Base-by-base conservation (phyloP, 2,329 filamentous ascomycete species). In the Neoscytalidium dimidiatum region DNA sequence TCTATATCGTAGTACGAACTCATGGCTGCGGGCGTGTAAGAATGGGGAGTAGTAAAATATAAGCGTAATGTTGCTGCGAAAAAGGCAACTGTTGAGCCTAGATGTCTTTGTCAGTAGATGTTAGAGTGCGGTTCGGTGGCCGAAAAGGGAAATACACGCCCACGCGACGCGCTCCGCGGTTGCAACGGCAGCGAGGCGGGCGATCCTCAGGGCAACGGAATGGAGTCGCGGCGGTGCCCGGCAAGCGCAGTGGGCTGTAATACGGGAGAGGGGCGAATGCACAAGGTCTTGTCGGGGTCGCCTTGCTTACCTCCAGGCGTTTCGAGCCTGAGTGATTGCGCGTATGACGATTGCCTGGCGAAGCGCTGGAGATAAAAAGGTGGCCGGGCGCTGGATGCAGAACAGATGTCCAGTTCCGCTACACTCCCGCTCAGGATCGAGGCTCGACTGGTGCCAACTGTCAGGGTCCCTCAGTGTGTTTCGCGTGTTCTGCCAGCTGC, bases 1-100 rank as follows among this genome's bases (percentile, higher is more conserved):
- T 94, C 90, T 65, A 94, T 86, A 76, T 93, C 89, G 82, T 95
- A 96, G 82, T 96, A 96, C 41, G 90, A 91, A 46, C 70, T 71
- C 80, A 82, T 82, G 17, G 68, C 69, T 21, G 23, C 7, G 48
- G 26, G 26, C 57, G 9, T 14, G 17, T 35, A 19, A 21, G 17
- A 41, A 8, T 13, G n/a, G 4, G 23, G 28, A 44, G 31, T 11
- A 44, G n/a, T n/a, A 44, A 23, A 13, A 11, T 26, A 26, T 17
- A n/a, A 51, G 29, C 9, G 26, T 33, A 19, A 8, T 9, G 29
- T 31, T 8, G 31, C 35, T 29, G 29, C 11, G 8, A 17, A 56
- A 6, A 31, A 41, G 52, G 19, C 33, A 28, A 5, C 2, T 43
- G 4, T 9, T 4, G 46, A 29, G 23, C 23, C 26, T 43, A n/a